phyloP scores from a whole-genome alignment of 208 protist genomes.

The Acanthamoeba lenticulata region DNA sequence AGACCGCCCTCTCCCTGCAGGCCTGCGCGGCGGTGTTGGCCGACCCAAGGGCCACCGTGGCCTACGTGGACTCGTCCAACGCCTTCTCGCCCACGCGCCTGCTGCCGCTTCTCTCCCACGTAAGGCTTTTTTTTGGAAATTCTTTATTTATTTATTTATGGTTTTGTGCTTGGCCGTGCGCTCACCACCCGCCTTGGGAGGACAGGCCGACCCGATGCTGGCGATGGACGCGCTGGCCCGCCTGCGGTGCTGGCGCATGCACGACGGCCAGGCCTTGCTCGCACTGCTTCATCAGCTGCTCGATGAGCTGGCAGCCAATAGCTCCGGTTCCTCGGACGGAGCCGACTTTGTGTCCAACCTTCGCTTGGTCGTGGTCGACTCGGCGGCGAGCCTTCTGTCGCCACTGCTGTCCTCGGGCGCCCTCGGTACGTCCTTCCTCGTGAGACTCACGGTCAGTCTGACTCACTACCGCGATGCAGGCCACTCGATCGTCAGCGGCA shows the following conservation, averaged over 20 bases:
- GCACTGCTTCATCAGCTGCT: background rate
- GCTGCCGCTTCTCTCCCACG: background rate
- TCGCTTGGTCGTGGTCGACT: background rate
- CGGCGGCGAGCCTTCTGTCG: background rate
- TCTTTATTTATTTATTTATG: no score
- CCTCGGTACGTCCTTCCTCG: background rate
- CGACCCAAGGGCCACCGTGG: background rate
- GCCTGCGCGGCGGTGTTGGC: background rate
- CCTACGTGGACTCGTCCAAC: background rate
- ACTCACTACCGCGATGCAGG: background rate
- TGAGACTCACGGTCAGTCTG: background rate
- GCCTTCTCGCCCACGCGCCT: constrained; percentile 2
- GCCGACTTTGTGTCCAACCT: background rate
- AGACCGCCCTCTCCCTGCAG: background rate
- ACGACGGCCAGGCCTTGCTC: background rate
- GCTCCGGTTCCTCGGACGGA: background rate
- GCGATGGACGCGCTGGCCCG: background rate
- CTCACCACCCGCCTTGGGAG: no score
- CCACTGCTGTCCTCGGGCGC: background rate
- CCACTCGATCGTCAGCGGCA: background rate
- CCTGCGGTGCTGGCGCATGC: background rate
- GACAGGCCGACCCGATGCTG: background rate
- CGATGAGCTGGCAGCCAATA: background rate
- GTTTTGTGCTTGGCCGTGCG: no score
- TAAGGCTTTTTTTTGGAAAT: background rate